phyloP scores from a whole-genome alignment of 2,329 filamentous ascomycete genomes.

The Nectriaceae sp. region DNA sequence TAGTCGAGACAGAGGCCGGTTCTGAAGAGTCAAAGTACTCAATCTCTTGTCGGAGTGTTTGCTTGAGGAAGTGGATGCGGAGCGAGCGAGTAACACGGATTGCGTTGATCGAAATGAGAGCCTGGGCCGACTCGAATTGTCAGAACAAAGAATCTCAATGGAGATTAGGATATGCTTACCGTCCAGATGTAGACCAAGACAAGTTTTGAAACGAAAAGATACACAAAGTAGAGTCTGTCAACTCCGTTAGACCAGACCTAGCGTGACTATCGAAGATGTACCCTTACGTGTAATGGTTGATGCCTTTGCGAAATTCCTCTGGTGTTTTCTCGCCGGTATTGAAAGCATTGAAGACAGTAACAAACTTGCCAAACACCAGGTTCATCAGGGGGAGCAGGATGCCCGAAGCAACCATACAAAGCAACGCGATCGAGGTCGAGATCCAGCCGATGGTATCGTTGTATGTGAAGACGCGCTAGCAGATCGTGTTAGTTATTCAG shows the following conservation, averaged over 20 bases:
- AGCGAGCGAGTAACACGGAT: slow-evolving; percentile 17
- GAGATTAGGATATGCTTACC: neutral
- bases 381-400: slow-evolving; percentile 17
- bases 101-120: slow-evolving; percentile 8
- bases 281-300: slow-evolving; percentile 9
- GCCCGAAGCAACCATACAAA: slow-evolving; percentile 8
- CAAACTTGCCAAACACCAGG: slow-evolving; percentile 17
- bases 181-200: slow-evolving; percentile 15
- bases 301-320: slow-evolving; percentile 6
- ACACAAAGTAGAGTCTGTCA: slow-evolving; percentile 14
- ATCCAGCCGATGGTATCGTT: slow-evolving; percentile 5
- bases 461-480: slow-evolving; percentile 5
- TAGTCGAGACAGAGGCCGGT: slow-evolving; percentile 30
- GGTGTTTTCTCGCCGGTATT: slow-evolving; percentile 5
- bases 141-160: neutral
- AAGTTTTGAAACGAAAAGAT: slow-evolving; percentile 17
- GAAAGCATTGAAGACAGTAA: slow-evolving; percentile 14
- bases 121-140: neutral
- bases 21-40: slow-evolving; percentile 17
- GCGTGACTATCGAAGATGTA: neutral
- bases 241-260: neutral
- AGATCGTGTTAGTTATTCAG: too few species aligned
- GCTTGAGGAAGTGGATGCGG: slow-evolving; percentile 11
- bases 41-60: slow-evolving; percentile 16
- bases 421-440: neutral